phyloP scores from a whole-genome alignment of 495 filamentous ascomycete genomes.

The Penicillium goetzii region DNA sequence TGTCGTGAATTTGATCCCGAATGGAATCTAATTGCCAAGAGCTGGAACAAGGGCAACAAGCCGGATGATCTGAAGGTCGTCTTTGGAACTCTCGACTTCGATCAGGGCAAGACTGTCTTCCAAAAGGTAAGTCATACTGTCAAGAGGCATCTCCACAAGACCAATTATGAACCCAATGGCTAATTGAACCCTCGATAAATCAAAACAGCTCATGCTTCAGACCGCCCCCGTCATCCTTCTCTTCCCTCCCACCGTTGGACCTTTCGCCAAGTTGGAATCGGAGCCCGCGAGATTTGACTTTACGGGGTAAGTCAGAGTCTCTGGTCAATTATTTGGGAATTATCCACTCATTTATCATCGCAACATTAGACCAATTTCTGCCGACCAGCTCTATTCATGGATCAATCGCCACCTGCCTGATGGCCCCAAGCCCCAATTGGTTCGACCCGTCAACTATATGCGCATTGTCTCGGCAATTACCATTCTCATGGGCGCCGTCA shows the following conservation, averaged over 20 bases:
- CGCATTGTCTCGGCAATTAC: slow-evolving; percentile 70
- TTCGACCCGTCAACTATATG: slow-evolving; percentile 85
- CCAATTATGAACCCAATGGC: background rate
- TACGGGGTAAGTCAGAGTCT: slow-evolving; percentile 64
- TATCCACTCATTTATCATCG: background rate
- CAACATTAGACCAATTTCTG: slow-evolving; percentile 64
- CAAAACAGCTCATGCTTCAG: slow-evolving; percentile 80
- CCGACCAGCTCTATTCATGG: slow-evolving; percentile 80
- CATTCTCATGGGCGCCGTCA: slow-evolving; percentile 65
- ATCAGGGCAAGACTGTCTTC: slow-evolving; percentile 81
- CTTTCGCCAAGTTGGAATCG: slow-evolving; percentile 68
- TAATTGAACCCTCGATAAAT: background rate
- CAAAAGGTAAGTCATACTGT: slow-evolving; percentile 65
- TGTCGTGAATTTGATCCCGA: slow-evolving; percentile 93
- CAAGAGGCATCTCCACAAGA: no score
- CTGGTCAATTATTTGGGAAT: background rate
- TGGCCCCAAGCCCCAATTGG: slow-evolving; percentile 71
- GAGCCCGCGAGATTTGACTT: slow-evolving; percentile 88
- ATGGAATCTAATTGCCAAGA: slow-evolving; percentile 85
- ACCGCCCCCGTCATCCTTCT: slow-evolving; percentile 88
- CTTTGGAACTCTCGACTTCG: slow-evolving; percentile 88
- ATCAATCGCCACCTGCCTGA: slow-evolving; percentile 75
- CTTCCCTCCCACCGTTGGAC: slow-evolving; percentile 88
- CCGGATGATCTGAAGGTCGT: slow-evolving; percentile 70
- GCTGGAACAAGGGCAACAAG: slow-evolving; percentile 84